Conservation (phyloP, 2,329 filamentous ascomycete genomes). For the Dryadomyces quercus-mongolicae region DNA sequence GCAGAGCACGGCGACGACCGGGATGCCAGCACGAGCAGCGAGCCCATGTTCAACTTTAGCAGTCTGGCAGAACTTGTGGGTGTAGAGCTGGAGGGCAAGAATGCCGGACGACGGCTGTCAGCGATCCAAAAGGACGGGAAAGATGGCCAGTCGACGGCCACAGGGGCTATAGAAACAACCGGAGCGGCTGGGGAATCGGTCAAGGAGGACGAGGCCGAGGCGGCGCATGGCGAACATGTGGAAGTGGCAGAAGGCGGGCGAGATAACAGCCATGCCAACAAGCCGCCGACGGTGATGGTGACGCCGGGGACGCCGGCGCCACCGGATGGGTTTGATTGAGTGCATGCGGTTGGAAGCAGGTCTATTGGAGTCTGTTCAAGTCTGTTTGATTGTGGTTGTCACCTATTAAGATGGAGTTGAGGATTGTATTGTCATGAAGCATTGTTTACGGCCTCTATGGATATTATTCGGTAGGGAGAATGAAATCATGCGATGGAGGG, state of each 20-base stretch:
- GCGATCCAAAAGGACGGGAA: slow-evolving; percentile 14
- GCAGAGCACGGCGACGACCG: slow-evolving; percentile 38
- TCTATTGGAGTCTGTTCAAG: neutral
- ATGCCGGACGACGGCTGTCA: slow-evolving; percentile 23
- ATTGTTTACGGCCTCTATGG: neutral
- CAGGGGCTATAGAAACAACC: neutral
- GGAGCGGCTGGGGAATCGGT: neutral
- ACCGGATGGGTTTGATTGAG: slow-evolving; percentile 2
- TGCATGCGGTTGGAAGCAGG: neutral
- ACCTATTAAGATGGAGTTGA: neutral
- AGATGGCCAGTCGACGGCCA: neutral
- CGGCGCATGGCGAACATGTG: slow-evolving; percentile 21
- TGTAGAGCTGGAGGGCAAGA: slow-evolving; percentile 39
- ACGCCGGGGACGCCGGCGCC: slow-evolving; percentile 36
- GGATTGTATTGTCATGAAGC: slow-evolving; percentile 1
- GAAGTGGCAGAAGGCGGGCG: slow-evolving; percentile 11
- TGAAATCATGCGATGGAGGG: neutral
- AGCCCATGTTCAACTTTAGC: slow-evolving; percentile 85
- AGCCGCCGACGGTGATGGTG: slow-evolving; percentile 27
- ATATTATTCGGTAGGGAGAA: neutral
- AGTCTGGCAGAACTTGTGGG: slow-evolving; percentile 79
- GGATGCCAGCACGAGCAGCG: slow-evolving; percentile 38
- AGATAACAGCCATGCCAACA: neutral
- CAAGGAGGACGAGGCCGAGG: slow-evolving; percentile 23
- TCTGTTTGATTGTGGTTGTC: neutral